Evolutionary conservation across 139 green algal species (phyloP), one percentile per base, ranked within the genome.

Genomic region (Auxenochlorella protothecoides): DNA sequence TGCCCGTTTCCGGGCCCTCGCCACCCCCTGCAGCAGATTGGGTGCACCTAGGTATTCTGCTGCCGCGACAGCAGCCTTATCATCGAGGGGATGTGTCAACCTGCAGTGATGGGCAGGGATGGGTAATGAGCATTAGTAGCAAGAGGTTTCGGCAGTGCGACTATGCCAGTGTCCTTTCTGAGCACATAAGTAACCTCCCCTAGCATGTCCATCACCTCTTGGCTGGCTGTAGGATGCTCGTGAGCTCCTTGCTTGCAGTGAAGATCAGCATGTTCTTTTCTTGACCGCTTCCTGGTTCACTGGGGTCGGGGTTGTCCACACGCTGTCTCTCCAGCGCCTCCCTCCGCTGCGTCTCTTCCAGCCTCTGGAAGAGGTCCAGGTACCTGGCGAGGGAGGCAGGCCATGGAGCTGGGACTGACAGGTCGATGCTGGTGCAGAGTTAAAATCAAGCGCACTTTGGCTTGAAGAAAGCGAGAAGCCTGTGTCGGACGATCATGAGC

Each of bases 1-100:
- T 3, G 68, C 71, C 15, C 66, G 61, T 12, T 54, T 71, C 16
- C 76, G 63, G 4, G 76, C 76, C 5, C 76, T 70, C 0, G 76
- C 76, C 27, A 81, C 76, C 4, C 60, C 12, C 54, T 78, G 12
- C 14, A 81, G 52, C 72, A 81, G 51, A 53, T 56, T 16, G 6
- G 63, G n/a, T 9, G 55, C 9, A 0, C 54, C 66, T 16, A 68
- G 69, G 11, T 7, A 15, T 6, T 56, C 14, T 27, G 67, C 66
- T 16, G 74, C 59, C 3, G 66, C 51, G 5, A 81, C 55, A 7
- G 72, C 67, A 5, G 76, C 72, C 6, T 74, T 67, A 55, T 81
- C 76, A 7, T 67, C 66, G 44, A 81, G 60, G 11, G 76, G 76
- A 13, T 13, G 7, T 11, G 59, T 10, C 13, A 66, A 59, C 55